Evolutionary conservation across 805 yeast genomes (phyloP).

Genomic region (Saccharomycopsis amapae): DNA sequence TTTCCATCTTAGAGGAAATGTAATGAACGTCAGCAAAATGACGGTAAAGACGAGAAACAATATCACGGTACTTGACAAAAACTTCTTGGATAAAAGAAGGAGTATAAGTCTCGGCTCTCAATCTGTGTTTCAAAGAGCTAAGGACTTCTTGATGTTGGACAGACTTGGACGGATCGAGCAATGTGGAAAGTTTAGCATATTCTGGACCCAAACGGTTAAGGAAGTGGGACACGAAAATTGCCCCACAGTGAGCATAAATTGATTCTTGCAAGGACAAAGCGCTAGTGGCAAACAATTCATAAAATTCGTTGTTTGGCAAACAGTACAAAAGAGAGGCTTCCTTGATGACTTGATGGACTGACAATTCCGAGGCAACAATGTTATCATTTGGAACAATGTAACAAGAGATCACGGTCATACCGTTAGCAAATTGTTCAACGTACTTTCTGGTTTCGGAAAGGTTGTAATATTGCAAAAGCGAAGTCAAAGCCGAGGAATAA

Average conservation of each 20-base stretch:
- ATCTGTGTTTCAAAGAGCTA: constrained; percentile 73
- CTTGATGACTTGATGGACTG: constrained; percentile 83
- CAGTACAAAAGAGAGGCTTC: constrained; percentile 91
- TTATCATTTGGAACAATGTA: constrained; percentile 62
- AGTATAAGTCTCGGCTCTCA: constrained; percentile 89
- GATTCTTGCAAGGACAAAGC: constrained; percentile 89
- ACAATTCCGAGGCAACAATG: constrained; percentile 45
- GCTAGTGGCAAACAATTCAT: constrained; percentile 61
- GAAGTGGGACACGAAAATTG: constrained; percentile 88
- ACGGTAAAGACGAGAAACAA: constrained; percentile 78
- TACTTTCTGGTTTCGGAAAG: constrained; percentile 81
- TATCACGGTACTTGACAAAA: constrained; percentile 58
- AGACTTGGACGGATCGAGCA: constrained; percentile 56
- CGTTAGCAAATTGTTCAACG: constrained; percentile 89
- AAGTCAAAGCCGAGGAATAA: constrained; percentile 79
- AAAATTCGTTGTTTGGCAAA: constrained; percentile 81
- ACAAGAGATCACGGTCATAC: constrained; percentile 78
- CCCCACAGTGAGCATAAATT: constrained; percentile 89
- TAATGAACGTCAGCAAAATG: constrained; percentile 90
- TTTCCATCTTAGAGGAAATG: constrained; percentile 47
- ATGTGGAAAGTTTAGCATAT: constrained; percentile 57
- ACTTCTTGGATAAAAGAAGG: constrained; percentile 75
- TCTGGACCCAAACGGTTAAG: constrained; percentile 91
- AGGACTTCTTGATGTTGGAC: constrained; percentile 70
- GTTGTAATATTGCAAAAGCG: constrained; percentile 83